These are phyloP conservation scores for Phytomonas serpens DNA, from an alignment of 208 protist genomes.

Conservation along the genomic window DNA sequence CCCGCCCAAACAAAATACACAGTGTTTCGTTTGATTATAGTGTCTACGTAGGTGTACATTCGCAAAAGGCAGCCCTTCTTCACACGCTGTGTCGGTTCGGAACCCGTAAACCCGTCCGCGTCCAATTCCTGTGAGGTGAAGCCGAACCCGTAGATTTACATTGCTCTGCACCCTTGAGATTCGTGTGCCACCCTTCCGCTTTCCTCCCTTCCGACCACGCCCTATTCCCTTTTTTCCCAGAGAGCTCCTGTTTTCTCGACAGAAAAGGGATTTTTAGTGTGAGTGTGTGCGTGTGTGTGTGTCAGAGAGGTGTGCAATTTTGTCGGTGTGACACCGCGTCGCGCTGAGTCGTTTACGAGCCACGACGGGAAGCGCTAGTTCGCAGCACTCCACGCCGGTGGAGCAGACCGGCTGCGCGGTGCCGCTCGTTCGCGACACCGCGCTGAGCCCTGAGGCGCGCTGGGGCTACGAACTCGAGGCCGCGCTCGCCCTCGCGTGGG, in stretches of 20 bases:
- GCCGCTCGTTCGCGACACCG: constrained; percentile 19
- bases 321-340: neutral
- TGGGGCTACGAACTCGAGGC: constrained; percentile 25
- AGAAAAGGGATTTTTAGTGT: neutral
- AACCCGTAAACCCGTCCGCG: neutral
- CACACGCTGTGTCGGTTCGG: neutral
- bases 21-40: neutral
- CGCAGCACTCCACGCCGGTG: neutral
- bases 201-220: neutral
- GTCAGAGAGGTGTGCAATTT: too few relatives aligned
- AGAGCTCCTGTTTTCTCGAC: neutral
- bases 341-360: neutral
- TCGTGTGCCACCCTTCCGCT: neutral
- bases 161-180: neutral
- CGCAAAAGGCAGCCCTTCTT: neutral
- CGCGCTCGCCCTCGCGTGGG: constrained; percentile 15
- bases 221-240: neutral
- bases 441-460: constrained; percentile 21
- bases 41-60: neutral
- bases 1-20: too few relatives aligned
- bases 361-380: neutral
- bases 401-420: neutral
- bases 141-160: neutral
- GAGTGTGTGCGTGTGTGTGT: neutral
- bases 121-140: neutral